Base-by-base conservation (phyloP, 345 rosid genomes). In the Gossypioides kirkii region DNA sequence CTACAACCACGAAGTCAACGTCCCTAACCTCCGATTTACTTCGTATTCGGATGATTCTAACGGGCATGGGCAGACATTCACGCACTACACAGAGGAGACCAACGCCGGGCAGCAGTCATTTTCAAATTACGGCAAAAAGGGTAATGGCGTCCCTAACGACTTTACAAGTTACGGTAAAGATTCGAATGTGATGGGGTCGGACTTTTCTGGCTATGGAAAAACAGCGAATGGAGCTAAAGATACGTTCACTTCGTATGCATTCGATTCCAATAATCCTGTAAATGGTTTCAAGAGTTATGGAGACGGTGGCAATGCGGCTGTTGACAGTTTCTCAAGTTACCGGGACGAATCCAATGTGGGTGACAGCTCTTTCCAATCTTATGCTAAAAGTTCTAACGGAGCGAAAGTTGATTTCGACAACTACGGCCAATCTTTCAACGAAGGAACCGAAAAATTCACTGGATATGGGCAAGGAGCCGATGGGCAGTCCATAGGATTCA, bases 231-330 rank as follows among this genome's bases (percentile, higher is more conserved):
- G 79, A 0, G 90, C 87, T 1, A 81, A 82, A 42, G 95, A 88
- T 26, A 82, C 73, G 13, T 94, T 94, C 86, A 89, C 84, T 2
- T 80, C 87, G 42, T 94, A 94, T 72, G 98, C 91, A 13, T 62
- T 26, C 20, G 81, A 87, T 25, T 86, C 87, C 0, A 94, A 94
- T 73, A 82, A 72, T 0, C 98, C 98, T 3, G 76, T 78, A 60
- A 94, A 94, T 50, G 79, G 47, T 11, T 94, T 92, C 86, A 85
- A 73, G 69, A 83, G 61, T 71, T 94, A 94, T 65, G 92, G 90
- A 10, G 73, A 69, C 2, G 77, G 77, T 0, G 97, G 90, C 0
- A 87, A 84, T 73, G 80, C 76, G 3, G 88, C 84, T 18, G 75
- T 36, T 0, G 88, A 86, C 0, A 79, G 72, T 0, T 93, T 93